Evolutionary conservation across 495 filamentous ascomycete species (phyloP).

Genomic region (Xylaria flabelliformis): DNA sequence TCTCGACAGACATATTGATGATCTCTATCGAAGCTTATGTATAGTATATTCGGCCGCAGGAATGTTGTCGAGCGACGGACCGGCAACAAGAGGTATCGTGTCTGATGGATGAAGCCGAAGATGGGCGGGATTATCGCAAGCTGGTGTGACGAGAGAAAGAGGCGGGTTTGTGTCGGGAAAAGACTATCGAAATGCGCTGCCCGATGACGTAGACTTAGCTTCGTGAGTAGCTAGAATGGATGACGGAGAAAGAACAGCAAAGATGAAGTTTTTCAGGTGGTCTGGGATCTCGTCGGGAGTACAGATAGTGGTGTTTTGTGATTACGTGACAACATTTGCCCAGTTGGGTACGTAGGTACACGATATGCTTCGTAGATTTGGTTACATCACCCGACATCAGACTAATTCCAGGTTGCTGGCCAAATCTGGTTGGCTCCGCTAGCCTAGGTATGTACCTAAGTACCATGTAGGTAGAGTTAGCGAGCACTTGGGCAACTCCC

Average conservation of each 20-base stretch:
- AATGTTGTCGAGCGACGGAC: neutral
- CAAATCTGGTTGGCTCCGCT: neutral
- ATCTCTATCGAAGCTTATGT: constrained; percentile 16
- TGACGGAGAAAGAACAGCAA: neutral
- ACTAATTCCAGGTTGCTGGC: constrained; percentile 14
- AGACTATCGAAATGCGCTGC: constrained; percentile 4
- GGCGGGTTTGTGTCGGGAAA: neutral
- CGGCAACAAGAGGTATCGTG: neutral
- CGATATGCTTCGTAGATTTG: neutral
- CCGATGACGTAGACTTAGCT: neutral
- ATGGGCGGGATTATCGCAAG: constrained; percentile 18
- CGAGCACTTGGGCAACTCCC: neutral
- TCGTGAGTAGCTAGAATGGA: neutral
- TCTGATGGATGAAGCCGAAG: neutral
- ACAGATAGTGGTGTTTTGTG: constrained; percentile 23
- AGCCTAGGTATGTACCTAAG: too few species aligned
- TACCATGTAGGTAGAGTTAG: too few species aligned
- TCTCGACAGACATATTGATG: constrained; percentile 85
- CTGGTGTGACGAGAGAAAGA: constrained; percentile 5
- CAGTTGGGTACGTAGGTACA: constrained; percentile 9
- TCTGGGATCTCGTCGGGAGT: constrained; percentile 1
- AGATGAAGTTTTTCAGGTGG: constrained; percentile 12
- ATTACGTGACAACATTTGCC: constrained; percentile 18
- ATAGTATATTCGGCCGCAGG: neutral
- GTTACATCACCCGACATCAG: constrained; percentile 22